A percentile compares a stretch with the other conserved stretches of the same genome.
Evolutionary conservation across 805 yeast species (phyloP).

Genomic region (Metschnikowia santaceciliae): DNA sequence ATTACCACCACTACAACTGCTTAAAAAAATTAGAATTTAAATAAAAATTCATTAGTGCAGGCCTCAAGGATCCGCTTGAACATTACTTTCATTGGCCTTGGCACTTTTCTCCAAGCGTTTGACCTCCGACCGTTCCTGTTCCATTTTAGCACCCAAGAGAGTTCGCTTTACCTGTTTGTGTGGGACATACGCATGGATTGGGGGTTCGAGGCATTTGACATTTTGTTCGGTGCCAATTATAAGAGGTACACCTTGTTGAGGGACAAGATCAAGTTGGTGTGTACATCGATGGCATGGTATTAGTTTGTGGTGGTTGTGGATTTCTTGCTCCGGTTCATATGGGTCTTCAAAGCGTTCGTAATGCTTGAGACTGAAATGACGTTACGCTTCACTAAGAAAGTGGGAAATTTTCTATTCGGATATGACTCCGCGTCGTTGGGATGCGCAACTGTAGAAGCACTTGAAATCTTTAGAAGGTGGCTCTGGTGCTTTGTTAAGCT

Average conservation of each 20-base stretch:
- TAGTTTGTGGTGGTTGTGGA: slow-evolving; percentile 57
- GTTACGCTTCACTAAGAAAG: slow-evolving; percentile 13
- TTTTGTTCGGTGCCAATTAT: slow-evolving; percentile 15
- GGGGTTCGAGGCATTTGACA: slow-evolving; percentile 58
- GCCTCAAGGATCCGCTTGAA: too few relatives aligned
- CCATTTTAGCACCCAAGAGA: slow-evolving; percentile 28
- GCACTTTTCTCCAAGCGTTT: too few relatives aligned
- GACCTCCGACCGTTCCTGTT: too few relatives aligned
- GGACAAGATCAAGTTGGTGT: slow-evolving; percentile 21
- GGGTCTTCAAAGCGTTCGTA: slow-evolving; percentile 59
- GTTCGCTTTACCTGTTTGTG: slow-evolving; percentile 71
- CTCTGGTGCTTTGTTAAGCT: slow-evolving; percentile 84
- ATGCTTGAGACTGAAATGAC: slow-evolving; percentile 24
- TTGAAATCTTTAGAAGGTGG: slow-evolving; percentile 83
- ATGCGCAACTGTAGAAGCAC: slow-evolving; percentile 58
- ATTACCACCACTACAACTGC: too few relatives aligned
- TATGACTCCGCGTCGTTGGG: slow-evolving; percentile 48
- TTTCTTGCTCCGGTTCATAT: slow-evolving; percentile 64
- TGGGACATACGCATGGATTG: slow-evolving; percentile 95
- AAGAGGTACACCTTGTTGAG: slow-evolving; percentile 14
- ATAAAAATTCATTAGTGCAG: too few relatives aligned
- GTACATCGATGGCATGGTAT: slow-evolving; percentile 40
- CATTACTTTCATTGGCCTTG: too few relatives aligned
- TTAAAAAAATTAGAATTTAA: too few relatives aligned
- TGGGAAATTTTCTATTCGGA: slow-evolving; percentile 30